Evolutionary conservation across 495 filamentous ascomycete genomes (phyloP).

Genomic region (Penicillium pancosmium): DNA sequence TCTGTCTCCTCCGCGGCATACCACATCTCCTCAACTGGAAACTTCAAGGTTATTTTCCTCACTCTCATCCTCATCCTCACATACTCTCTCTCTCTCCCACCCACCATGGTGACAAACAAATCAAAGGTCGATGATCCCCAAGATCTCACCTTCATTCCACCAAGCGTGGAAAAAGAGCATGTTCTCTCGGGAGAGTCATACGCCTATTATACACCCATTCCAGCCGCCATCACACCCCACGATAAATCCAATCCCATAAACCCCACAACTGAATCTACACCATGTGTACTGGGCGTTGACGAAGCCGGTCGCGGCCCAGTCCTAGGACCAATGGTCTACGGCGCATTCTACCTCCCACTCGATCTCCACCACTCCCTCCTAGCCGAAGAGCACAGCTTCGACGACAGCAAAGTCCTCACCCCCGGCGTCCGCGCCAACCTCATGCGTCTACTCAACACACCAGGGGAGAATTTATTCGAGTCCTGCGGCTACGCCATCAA

Average conservation of each 20-base stretch:
- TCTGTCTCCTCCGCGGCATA: conserved; percentile 13
- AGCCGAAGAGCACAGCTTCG: conserved; percentile 75
- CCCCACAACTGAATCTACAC: conserved; percentile 32
- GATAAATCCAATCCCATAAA: conserved; percentile 21
- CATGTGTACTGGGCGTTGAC: conserved; percentile 83
- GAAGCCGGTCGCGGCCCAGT: conserved; percentile 96
- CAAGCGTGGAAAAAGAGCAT: conserved; percentile 14
- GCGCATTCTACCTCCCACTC: conserved; percentile 80
- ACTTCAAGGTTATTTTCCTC: too few relatives aligned
- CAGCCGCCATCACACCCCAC: conserved; percentile 48
- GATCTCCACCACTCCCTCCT: conserved; percentile 70
- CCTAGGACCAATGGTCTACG: conserved; percentile 97
- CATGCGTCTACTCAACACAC: conserved; percentile 74
- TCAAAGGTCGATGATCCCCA: conserved; percentile 5
- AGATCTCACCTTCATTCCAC: neutral
- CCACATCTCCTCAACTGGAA: neutral
- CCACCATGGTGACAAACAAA: conserved; percentile 4
- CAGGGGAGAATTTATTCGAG: conserved; percentile 60
- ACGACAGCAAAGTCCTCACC: conserved; percentile 89
- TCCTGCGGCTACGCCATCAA: conserved; percentile 83
- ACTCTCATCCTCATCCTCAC: neutral
- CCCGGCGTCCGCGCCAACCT: conserved; percentile 70
- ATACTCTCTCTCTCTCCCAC: too few relatives aligned
- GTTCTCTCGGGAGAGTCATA: conserved; percentile 78
- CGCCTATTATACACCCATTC: conserved; percentile 79